A percentile compares a stretch with the other conserved stretches of the same genome.
phyloP scores from a whole-genome alignment of 2,329 filamentous ascomycete species.

The Diaporthe aspalathi region DNA sequence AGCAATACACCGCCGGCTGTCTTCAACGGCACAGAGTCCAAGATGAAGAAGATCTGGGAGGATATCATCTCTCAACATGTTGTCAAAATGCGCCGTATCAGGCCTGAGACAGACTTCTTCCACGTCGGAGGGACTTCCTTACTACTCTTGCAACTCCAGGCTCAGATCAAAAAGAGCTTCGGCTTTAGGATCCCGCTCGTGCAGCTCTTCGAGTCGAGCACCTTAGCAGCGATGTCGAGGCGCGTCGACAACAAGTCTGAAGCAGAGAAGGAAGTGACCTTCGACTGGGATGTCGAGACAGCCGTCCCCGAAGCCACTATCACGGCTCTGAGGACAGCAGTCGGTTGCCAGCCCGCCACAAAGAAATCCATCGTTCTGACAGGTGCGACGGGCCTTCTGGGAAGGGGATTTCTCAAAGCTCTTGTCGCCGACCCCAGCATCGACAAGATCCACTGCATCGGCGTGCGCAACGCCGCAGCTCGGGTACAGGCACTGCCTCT shows the following conservation, averaged over 20 bases:
- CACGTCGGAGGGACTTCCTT: slow-evolving; percentile 55
- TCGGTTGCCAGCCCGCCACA: too few species aligned
- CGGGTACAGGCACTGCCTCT: neutral
- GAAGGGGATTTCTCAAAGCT: slow-evolving; percentile 49
- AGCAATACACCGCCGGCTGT: neutral
- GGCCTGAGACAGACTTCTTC: slow-evolving; percentile 53
- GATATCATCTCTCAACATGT: slow-evolving; percentile 41
- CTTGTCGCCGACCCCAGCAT: slow-evolving; percentile 50
- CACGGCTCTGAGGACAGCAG: too few species aligned
- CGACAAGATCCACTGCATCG: slow-evolving; percentile 56
- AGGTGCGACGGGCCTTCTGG: slow-evolving; percentile 56
- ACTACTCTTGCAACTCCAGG: slow-evolving; percentile 52
- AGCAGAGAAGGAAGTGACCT: too few species aligned
- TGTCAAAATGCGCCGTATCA: neutral
- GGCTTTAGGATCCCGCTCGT: slow-evolving; percentile 46
- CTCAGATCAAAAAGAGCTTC: slow-evolving; percentile 48
- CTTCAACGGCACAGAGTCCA: neutral
- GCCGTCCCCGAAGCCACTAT: too few species aligned
- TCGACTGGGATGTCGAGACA: too few species aligned
- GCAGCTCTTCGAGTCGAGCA: too few species aligned
- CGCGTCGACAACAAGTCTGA: too few species aligned
- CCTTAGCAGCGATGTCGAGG: too few species aligned
- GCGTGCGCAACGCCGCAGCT: slow-evolving; percentile 46
- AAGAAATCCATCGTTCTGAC: too few species aligned
- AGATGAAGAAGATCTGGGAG: slow-evolving; percentile 36